Conservation (phyloP, 225 moss, liverwort and hornwort species). For the Bryoerythrophyllum caledonicum region DNA sequence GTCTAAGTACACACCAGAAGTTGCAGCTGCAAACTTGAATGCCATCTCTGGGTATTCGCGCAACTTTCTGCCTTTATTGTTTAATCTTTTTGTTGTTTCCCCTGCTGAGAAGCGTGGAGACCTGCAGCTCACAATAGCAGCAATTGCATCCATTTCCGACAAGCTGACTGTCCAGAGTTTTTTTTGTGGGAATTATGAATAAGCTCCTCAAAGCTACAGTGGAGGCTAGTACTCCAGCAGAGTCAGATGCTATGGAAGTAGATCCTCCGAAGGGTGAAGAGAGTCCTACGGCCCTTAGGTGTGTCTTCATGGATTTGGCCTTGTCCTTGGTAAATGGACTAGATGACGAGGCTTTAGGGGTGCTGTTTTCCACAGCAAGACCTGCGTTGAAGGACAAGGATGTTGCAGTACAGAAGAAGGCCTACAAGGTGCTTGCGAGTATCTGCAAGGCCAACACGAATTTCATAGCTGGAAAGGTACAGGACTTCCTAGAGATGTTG, state of each 20-base stretch:
- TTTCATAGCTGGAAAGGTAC: constrained; percentile 71
- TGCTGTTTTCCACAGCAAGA: constrained; percentile 81
- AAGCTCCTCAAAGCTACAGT: constrained; percentile 89
- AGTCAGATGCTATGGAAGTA: constrained; percentile 70
- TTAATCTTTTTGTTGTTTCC: constrained; percentile 82
- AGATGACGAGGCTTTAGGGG: constrained; percentile 82
- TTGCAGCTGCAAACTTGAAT: constrained; percentile 73
- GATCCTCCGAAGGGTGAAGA: constrained; percentile 78
- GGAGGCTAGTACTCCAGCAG: constrained; percentile 65
- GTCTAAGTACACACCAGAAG: constrained; percentile 70
- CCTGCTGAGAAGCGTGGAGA: constrained; percentile 86
- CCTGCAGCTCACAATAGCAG: constrained; percentile 84
- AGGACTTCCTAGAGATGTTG: constrained; percentile 73
- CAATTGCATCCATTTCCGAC: constrained; percentile 86
- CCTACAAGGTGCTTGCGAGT: constrained; percentile 83
- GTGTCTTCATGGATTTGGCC: constrained; percentile 97
- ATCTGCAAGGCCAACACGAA: constrained; percentile 84
- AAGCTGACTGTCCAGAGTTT: constrained; percentile 78
- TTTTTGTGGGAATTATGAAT: constrained; percentile 91
- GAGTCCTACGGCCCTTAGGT: constrained; percentile 72
- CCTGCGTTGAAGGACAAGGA: constrained; percentile 90
- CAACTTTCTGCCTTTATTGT: constrained; percentile 85
- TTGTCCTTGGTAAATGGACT: constrained; percentile 81
- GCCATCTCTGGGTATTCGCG: constrained; percentile 82
- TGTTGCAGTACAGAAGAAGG: constrained; percentile 90